Percentiles rank a stretch among this genome's conserved stretches.
phyloP scores from a whole-genome alignment of 1,139 yeast species.

The Candida sp. region DNA sequence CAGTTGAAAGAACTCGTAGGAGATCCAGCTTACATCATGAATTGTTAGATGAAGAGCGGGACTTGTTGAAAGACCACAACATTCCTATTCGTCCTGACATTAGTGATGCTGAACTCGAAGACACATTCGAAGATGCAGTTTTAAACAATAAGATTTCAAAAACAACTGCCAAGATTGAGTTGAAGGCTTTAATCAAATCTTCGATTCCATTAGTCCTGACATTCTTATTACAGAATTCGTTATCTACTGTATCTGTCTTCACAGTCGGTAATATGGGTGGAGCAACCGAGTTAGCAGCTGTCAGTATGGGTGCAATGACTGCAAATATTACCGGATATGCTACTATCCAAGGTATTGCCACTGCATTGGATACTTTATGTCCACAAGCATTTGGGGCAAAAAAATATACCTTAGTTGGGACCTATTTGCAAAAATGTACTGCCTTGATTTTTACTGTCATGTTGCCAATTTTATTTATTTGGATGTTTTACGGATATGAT shows the following conservation, averaged over 20 bases:
- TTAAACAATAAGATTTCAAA: constrained; percentile 19
- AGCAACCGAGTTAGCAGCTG: constrained; percentile 57
- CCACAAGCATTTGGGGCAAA: constrained; percentile 63
- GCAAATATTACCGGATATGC: constrained; percentile 59
- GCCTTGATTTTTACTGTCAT: constrained; percentile 48
- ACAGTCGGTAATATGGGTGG: constrained; percentile 55
- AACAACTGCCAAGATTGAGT: constrained; percentile 31
- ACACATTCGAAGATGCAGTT: constrained; percentile 37
- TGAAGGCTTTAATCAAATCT: constrained; percentile 36
- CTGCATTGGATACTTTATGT: constrained; percentile 55
- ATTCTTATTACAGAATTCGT: constrained; percentile 51
- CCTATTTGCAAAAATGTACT: constrained; percentile 52
- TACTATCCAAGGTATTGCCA: constrained; percentile 56
- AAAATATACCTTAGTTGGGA: constrained; percentile 49
- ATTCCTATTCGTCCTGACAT: constrained; percentile 15
- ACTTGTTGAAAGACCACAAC: constrained; percentile 27
- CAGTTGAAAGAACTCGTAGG: constrained; percentile 11
- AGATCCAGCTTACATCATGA: constrained; percentile 26
- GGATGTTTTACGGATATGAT: constrained; percentile 47
- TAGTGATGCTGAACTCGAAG: constrained; percentile 25
- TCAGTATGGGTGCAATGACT: constrained; percentile 61
- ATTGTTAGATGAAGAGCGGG: constrained; percentile 33
- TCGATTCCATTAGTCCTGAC: constrained; percentile 54
- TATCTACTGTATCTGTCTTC: constrained; percentile 56
- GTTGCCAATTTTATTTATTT: constrained; percentile 45